A percentile compares a stretch with the other conserved stretches of the same genome.
These are phyloP conservation scores for Murraya koenigii DNA, from an alignment of 345 rosid species.

Conservation along the genomic window DNA sequence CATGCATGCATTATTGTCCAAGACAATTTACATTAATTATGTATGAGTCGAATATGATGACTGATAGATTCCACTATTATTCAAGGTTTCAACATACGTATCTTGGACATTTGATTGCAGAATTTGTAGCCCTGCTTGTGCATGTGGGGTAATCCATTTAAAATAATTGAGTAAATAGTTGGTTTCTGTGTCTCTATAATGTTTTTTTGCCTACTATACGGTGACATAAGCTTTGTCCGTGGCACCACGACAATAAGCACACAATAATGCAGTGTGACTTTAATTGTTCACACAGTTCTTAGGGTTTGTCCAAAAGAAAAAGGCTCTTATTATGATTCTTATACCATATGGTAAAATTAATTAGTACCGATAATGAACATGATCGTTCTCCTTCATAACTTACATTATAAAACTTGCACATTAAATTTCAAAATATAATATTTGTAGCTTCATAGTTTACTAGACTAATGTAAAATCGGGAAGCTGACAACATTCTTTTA, in stretches of 20 bases:
- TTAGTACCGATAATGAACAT: too few relatives aligned
- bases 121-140: not conserved
- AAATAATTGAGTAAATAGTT: not conserved
- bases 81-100: not conserved
- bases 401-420: too few relatives aligned
- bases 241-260: not conserved
- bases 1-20: not conserved
- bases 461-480: not conserved
- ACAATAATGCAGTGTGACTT: not conserved
- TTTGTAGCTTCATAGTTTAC: not conserved
- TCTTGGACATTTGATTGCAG: not conserved
- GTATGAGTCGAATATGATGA: not conserved
- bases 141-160: not conserved
- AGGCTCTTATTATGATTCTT: too few relatives aligned
- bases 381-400: too few relatives aligned
- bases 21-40: not conserved
- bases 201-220: not conserved
- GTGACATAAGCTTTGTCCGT: not conserved
- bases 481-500: not conserved
- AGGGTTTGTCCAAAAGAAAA: not conserved
- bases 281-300: not conserved
- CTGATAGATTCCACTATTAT: not conserved
- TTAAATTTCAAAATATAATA: too few relatives aligned
- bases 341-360: too few relatives aligned
- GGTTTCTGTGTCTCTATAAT: not conserved